Base-by-base conservation (phyloP, 176 grass and related monocot genomes). In the Bolboschoenus planiculmis region DNA sequence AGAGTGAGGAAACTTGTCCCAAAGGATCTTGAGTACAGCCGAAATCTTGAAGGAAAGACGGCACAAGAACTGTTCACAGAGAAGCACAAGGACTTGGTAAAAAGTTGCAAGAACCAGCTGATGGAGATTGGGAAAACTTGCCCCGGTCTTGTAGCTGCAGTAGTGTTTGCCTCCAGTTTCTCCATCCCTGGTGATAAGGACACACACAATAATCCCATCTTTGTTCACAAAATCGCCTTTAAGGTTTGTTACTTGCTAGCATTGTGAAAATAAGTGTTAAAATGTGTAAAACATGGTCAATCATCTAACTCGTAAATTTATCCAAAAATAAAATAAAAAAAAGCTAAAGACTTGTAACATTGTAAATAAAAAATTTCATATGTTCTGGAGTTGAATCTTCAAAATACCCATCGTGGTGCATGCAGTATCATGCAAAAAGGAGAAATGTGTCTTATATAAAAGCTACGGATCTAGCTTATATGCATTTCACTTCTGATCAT, bases 151-250 rank as follows among this genome's bases (percentile, higher is more conserved):
- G 81, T 87, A 82, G 81, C 81, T 10, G 86, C 86, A 7, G 86
- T 87, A 24, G 86, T 87, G 4, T 87, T 87, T 14, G 81, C 86
- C 31, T 83, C 86, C 10, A 87, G 70, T 61, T 87, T 87, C 80
- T 87, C 86, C 21, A 87, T 87, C 7, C 86, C 86, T 15, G 86
- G 80, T 57, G 86, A 87, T 27, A 87, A 83, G 50, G 80, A 78
- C 46, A 27, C 63, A 0, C 53, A 64, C 11, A 14, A 61, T 9
- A 57, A 87, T 7, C 86, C 80, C 13, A 1, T 87, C 13, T 78
- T 83, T 53, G 34, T 83, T 24, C 13, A 87, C 37, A 83, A 37
- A 8, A 31, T 34, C 9, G 13, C 80, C 10, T 87, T 87, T 34
- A 78, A 83, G 56, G 47, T 87, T 72, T 72, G 39, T 43, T 39